Percentiles rank a stretch among this genome's conserved stretches.
Evolutionary conservation across 352 stramenopile genomes (phyloP).

Genomic region (Halophytophthora polymorphica): DNA sequence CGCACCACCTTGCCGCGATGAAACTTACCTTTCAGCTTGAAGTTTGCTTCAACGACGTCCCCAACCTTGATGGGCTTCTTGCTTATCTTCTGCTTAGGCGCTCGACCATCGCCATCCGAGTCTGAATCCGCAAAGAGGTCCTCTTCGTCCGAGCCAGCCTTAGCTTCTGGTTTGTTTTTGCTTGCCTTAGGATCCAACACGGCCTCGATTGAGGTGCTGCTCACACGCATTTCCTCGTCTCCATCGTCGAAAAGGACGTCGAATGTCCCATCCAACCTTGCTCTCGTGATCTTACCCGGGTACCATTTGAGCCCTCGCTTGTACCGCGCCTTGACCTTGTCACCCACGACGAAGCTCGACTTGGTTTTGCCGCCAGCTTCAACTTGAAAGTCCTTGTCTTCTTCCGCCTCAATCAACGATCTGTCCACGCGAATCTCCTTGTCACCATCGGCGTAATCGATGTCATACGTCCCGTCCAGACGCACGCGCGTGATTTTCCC

Average conservation of each 20-base stretch:
- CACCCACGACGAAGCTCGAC: constrained; percentile 23
- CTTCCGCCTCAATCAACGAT: constrained; percentile 16
- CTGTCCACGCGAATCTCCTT: constrained; percentile 31
- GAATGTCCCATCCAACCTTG: constrained; percentile 47
- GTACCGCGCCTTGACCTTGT: constrained; percentile 42
- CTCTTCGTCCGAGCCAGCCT: constrained; percentile 13
- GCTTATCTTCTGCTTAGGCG: background rate
- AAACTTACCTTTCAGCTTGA: constrained; percentile 37
- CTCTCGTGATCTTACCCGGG: constrained; percentile 41
- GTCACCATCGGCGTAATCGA: constrained; percentile 65
- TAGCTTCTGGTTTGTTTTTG: constrained; percentile 15
- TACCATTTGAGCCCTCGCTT: constrained; percentile 35
- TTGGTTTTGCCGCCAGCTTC: constrained; percentile 8
- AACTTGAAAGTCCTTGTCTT: background rate
- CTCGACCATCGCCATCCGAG: constrained; percentile 14
- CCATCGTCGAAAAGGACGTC: constrained; percentile 67
- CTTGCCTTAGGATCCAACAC: constrained; percentile 4
- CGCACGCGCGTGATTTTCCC: constrained; percentile 46
- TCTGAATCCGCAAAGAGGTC: constrained; percentile 29
- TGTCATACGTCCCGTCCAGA: constrained; percentile 62
- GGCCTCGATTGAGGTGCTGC: constrained; percentile 14
- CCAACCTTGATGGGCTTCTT: constrained; percentile 15
- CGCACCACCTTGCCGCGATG: constrained; percentile 27
- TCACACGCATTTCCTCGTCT: constrained; percentile 31
- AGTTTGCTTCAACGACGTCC: constrained; percentile 30